Evolutionary conservation across 805 yeast species (phyloP).

Genomic region (Ogataea nonfermentans): DNA sequence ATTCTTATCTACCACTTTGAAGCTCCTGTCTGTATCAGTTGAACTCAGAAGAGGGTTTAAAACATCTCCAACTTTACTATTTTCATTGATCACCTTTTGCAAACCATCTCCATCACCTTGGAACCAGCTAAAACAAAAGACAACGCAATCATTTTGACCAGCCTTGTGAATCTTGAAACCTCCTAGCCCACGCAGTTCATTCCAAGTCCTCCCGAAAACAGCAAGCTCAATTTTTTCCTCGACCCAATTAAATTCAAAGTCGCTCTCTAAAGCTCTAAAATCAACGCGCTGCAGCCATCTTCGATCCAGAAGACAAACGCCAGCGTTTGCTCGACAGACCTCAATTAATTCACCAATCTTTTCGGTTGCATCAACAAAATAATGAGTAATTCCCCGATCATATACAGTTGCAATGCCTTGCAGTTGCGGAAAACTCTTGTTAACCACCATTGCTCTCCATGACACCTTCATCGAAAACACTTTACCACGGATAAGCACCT

Average conservation of each 20-base stretch:
- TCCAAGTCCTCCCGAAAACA: not conserved
- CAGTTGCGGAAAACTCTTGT: not conserved
- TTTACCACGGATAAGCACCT: conserved; percentile 11
- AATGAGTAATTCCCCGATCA: conserved; percentile 2
- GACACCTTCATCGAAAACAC: conserved; percentile 2
- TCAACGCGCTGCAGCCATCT: conserved; percentile 2
- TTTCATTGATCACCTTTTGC: conserved; percentile 2
- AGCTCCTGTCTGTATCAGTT: no score
- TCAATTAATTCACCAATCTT: conserved; percentile 1
- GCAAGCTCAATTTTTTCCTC: not conserved
- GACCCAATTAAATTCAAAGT: conserved; percentile 2
- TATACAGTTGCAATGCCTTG: not conserved
- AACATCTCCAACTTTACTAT: not conserved
- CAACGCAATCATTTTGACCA: not conserved
- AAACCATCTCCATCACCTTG: not conserved
- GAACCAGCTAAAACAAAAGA: conserved; percentile 5
- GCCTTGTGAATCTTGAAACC: conserved; percentile 1
- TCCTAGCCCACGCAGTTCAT: not conserved
- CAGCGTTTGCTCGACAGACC: conserved; percentile 1
- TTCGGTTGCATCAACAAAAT: not conserved
- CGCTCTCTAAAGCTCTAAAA: not conserved
- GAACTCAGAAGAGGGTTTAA: not conserved
- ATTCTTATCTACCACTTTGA: not conserved
- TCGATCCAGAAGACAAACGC: not conserved
- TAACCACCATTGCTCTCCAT: conserved; percentile 11